Percentiles rank a stretch among this genome's conserved stretches.
phyloP scores from a whole-genome alignment of 2,329 filamentous ascomycete species.

The Trichoderma endophyticum region DNA sequence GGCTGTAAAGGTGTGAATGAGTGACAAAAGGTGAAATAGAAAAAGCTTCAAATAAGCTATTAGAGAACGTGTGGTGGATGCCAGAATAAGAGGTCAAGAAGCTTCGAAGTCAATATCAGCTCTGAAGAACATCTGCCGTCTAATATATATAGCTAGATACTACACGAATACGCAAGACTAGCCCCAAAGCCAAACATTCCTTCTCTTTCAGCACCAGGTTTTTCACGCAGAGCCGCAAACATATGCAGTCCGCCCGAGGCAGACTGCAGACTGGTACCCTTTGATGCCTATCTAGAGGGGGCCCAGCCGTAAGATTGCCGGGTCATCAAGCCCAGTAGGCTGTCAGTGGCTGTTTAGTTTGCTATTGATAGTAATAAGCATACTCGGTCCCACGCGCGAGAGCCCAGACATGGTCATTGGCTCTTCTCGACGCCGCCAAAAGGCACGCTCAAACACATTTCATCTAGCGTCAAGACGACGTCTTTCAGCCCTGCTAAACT shows the following conservation, averaged over 20 bases:
- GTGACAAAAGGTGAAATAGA: neutral
- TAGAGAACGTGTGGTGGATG: slow-evolving; percentile 2
- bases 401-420: neutral
- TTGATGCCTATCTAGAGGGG: neutral
- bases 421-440: neutral
- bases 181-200: neutral
- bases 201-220: neutral
- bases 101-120: neutral
- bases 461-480: slow-evolving; percentile 3
- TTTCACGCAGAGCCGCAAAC: neutral
- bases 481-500: slow-evolving; percentile 16
- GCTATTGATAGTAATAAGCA: neutral
- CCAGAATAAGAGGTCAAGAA: neutral
- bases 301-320: neutral
- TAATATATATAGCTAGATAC: neutral
- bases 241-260: neutral
- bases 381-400: neutral
- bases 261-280: neutral
- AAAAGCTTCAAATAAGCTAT: neutral
- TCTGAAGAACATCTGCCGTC: neutral
- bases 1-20: neutral
- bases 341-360: neutral
- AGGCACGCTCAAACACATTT: neutral
- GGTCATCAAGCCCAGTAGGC: neutral
- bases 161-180: neutral